Base-by-base conservation (phyloP, 1,139 yeast species). In the Diutina mesorugosa region DNA sequence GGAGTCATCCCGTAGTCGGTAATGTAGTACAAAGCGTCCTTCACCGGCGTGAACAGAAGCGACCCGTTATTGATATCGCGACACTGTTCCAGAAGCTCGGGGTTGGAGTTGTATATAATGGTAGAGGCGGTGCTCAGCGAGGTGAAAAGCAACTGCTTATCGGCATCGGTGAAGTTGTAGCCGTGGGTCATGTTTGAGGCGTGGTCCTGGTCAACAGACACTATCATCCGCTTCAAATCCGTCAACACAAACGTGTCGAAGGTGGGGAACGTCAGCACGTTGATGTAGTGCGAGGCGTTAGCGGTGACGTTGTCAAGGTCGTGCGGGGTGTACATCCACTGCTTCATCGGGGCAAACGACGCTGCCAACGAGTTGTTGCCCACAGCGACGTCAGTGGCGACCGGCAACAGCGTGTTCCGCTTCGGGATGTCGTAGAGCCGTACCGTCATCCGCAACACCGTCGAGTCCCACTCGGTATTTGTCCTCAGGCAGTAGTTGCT, bases 1-100 rank as follows among this genome's bases (percentile, higher is more conserved):
- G 69, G 70, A 3, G 57, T 57, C 9, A 57, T 65, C 6, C 64
- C 60, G 54, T 65, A 59, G 61, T 78, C 83, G 28, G 45, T 50
- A 16, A 50, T 29, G 28, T 16, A 50, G 10, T 30, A 32, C 4
- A 50, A 50, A 4, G 45, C 45, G 35, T 50, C 21, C n/a, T 32
- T n/a, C 10, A n/a, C 9, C 26, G 10, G 16, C 8, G 32, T 32
- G 12, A 18, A n/a, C 12, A 38, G 10, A 16, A 50, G 26, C 14
- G 14, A 14, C 3, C 53, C 53, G 10, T 38, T 38, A 18, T n/a
- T 32, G 28, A 32, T 21, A 9, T 9, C 21, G 3, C 18, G 21
- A 16, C 53, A 50, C 10, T 32, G 32, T 1, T 8, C 12, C n/a
- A 29, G 28, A 5, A 30, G 14, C 10, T n/a, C 28, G 21, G 14